These are phyloP conservation scores for Heimioporus sp. DNA, from an alignment of 768 basidiomycete species.

Conservation along the genomic window DNA sequence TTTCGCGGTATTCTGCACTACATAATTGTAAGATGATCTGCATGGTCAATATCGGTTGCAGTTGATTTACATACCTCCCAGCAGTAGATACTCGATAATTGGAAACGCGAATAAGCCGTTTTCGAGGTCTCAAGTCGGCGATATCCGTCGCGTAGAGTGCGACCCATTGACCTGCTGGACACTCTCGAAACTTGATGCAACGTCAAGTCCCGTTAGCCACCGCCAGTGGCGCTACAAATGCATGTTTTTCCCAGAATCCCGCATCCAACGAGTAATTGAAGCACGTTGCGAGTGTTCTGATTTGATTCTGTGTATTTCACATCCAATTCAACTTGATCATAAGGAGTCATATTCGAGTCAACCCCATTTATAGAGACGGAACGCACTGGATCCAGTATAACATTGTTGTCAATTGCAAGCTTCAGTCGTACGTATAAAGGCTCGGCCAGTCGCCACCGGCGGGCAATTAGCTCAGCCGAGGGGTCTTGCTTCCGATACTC, in stretches of 20 bases:
- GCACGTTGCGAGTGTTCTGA: conserved; percentile 1
- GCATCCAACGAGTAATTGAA: not conserved
- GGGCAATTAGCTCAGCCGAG: not conserved
- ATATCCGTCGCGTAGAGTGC: no score
- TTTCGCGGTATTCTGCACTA: not conserved
- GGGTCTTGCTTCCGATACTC: not conserved
- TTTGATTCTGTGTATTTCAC: not conserved
- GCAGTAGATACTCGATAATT: no score
- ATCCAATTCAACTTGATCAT: not conserved
- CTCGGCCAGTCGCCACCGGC: not conserved
- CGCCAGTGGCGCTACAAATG: conserved; percentile 8
- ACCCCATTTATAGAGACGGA: not conserved
- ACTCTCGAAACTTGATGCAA: conserved; percentile 5
- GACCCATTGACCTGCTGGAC: not conserved
- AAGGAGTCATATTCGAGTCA: not conserved
- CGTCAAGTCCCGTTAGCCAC: conserved; percentile 5
- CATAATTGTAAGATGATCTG: not conserved
- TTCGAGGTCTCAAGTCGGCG: not conserved
- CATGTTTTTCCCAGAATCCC: not conserved
- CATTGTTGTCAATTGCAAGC: no score
- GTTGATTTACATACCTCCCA: not conserved
- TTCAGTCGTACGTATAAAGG: not conserved
- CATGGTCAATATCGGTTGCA: not conserved
- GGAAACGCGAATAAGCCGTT: no score
- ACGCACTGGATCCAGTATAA: not conserved